These are phyloP conservation scores for Discostella pseudostelligera DNA, from an alignment of 108 stramenopile species.

Conservation along the genomic window DNA sequence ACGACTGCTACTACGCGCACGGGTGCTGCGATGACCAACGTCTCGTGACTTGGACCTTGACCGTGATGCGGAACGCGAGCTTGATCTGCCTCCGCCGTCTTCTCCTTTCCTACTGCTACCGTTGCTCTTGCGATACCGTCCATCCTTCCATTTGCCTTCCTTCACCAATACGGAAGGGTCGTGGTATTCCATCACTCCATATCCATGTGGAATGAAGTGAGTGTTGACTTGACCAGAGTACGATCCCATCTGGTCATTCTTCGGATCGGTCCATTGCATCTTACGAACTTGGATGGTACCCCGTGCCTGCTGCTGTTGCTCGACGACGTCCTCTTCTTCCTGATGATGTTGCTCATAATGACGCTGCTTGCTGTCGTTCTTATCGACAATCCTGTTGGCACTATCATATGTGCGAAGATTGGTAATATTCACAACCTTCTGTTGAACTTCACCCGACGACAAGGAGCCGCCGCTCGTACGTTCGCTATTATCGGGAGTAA, in stretches of 20 bases:
- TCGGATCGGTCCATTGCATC: slow-evolving; percentile 38
- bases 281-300: slow-evolving; percentile 20
- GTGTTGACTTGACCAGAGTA: slow-evolving; percentile 39
- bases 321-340: slow-evolving; percentile 6
- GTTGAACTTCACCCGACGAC: background rate
- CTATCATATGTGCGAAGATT: too few relatives aligned
- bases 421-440: background rate
- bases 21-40: background rate
- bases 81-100: background rate
- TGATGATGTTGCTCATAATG: slow-evolving; percentile 1
- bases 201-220: slow-evolving; percentile 35
- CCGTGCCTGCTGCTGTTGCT: slow-evolving; percentile 5
- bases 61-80: background rate
- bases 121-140: slow-evolving; percentile 7
- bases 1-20: background rate
- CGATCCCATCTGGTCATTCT: slow-evolving; percentile 20
- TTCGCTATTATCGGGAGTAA: slow-evolving; percentile 1
- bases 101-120: background rate
- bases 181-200: slow-evolving; percentile 30
- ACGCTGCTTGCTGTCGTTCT: slow-evolving; percentile 1
- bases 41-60: background rate
- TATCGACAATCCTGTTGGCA: background rate
- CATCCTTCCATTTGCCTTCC: slow-evolving; percentile 43
- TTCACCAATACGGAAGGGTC: slow-evolving; percentile 10
- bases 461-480: background rate